Conservation (phyloP, 441 rosid genomes). For the Brassica balearica region DNA sequence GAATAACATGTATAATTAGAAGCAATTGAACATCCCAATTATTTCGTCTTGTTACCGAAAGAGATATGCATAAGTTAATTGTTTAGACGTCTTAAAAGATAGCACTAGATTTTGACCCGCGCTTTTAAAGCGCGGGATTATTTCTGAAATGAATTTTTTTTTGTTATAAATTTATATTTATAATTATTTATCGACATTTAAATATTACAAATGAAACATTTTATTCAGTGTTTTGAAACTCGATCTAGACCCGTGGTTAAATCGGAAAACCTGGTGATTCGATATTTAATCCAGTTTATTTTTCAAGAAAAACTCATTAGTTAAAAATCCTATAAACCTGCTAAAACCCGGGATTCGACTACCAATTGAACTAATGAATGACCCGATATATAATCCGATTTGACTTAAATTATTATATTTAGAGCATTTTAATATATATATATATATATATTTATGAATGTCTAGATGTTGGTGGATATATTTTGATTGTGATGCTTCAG, state of each 20-base stretch:
- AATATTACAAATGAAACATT: too few relatives aligned
- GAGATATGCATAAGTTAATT: conserved; percentile 8
- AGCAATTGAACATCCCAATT: not conserved
- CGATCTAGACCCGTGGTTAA: not conserved
- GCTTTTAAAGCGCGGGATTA: not conserved
- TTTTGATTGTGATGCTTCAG: not conserved
- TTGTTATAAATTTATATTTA: too few relatives aligned
- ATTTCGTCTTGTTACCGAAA: conserved; percentile 4
- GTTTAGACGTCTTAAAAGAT: too few relatives aligned
- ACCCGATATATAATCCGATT: not conserved
- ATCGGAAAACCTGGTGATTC: not conserved
- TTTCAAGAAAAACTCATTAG: not conserved
- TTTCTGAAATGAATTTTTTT: not conserved
- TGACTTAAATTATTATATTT: not conserved
- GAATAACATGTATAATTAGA: not conserved
- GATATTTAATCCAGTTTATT: not conserved
- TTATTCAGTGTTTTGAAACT: not conserved
- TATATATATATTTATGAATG: too few relatives aligned
- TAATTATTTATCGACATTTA: not conserved
- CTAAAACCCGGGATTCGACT: not conserved
- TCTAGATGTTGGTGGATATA: not conserved
- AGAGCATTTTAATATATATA: too few relatives aligned
- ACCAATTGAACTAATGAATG: not conserved
- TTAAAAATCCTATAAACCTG: too few relatives aligned
- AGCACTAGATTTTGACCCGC: not conserved